These are phyloP conservation scores for Kluyveromyces lactis DNA, from an alignment of 805 yeast species.

Conservation along the genomic window DNA sequence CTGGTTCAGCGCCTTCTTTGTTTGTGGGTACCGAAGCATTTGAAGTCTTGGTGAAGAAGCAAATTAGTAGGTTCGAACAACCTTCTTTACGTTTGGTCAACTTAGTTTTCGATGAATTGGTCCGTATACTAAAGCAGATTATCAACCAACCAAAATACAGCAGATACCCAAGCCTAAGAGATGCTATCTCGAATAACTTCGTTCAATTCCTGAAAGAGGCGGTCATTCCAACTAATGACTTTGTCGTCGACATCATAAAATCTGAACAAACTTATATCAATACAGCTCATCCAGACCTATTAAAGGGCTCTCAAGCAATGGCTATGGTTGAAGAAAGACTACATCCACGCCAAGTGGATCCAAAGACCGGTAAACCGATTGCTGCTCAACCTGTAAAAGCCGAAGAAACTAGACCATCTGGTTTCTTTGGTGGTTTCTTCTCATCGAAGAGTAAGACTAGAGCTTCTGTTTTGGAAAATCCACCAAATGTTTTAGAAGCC, in stretches of 20 bases:
- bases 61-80: conserved; percentile 88
- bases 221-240: conserved; percentile 74
- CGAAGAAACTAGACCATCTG: conserved; percentile 44
- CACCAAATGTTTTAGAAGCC: conserved; percentile 91
- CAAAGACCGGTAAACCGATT: conserved; percentile 81
- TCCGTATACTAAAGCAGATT: conserved; percentile 79
- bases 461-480: conserved; percentile 93
- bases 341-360: conserved; percentile 71
- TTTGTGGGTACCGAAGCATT: conserved; percentile 97
- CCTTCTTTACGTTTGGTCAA: conserved; percentile 84
- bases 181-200: conserved; percentile 71
- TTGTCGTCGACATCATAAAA: conserved; percentile 73
- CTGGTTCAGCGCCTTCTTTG: conserved; percentile 92
- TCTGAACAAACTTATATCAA: conserved; percentile 92
- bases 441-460: conserved; percentile 88
- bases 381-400: conserved; percentile 28
- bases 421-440: conserved; percentile 95
- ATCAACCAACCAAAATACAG: conserved; percentile 72
- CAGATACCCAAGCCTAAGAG: conserved; percentile 87
- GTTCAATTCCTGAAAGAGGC: conserved; percentile 73
- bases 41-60: conserved; percentile 91
- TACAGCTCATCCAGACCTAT: conserved; percentile 94
- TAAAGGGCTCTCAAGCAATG: conserved; percentile 94
- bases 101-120: conserved; percentile 88
- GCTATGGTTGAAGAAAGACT: conserved; percentile 80